Percentiles rank a stretch among this genome's conserved stretches.
Conservation (phyloP, 2,329 filamentous ascomycete genomes). For the Apiospora arundinis region DNA sequence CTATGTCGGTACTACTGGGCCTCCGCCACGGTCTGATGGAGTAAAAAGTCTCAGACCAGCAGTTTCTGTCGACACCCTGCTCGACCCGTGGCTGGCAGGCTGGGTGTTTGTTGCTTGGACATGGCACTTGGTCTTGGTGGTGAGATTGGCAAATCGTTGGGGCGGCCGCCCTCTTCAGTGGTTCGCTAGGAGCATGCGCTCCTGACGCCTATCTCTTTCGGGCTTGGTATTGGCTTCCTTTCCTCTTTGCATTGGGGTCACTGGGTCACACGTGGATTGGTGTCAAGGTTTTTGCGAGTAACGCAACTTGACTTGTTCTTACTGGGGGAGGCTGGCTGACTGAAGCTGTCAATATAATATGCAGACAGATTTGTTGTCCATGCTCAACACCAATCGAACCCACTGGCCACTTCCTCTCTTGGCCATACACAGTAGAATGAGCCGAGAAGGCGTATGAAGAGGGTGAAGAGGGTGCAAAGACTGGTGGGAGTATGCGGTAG, state of each 20-base stretch:
- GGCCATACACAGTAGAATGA: too few species aligned
- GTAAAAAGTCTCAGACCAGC: constrained; percentile 11
- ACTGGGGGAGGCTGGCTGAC: background rate
- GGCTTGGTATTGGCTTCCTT: background rate
- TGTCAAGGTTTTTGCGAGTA: background rate
- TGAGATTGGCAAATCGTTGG: background rate
- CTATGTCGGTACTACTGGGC: too few species aligned
- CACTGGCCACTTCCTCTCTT: too few species aligned
- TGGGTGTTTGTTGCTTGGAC: constrained; percentile 14
- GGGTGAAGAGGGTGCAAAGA: background rate
- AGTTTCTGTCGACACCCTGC: background rate
- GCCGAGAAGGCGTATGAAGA: too few species aligned
- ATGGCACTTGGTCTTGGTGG: background rate
- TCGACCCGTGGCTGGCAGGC: background rate
- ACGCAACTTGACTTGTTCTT: background rate
- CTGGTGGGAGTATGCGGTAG: too few species aligned
- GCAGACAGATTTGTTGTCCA: too few species aligned
- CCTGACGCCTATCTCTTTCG: constrained; percentile 22
- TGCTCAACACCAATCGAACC: too few species aligned
- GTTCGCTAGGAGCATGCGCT: constrained; percentile 30
- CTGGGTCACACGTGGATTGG: background rate
- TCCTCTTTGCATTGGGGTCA: background rate
- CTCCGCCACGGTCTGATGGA: background rate
- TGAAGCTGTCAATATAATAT: too few species aligned
- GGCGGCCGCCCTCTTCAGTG: constrained; percentile 17